A percentile compares a stretch with the other conserved stretches of the same genome.
Evolutionary conservation across 805 yeast species (phyloP).

Genomic region (Yarrowia sp.): DNA sequence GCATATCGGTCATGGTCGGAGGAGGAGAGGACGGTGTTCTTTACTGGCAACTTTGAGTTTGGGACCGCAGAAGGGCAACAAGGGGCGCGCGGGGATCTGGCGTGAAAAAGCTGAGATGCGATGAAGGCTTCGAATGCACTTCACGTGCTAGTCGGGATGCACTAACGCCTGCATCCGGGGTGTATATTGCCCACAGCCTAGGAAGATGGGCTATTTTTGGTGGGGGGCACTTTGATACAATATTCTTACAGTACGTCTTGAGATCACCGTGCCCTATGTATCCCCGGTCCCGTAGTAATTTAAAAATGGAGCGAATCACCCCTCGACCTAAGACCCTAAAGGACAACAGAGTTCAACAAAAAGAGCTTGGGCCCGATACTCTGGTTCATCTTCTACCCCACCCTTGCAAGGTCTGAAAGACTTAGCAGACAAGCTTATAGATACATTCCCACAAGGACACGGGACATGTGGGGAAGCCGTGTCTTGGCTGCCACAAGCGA

Average conservation of each 20-base stretch:
- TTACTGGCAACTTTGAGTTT: slow-evolving; percentile 2
- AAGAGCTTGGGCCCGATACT: neutral
- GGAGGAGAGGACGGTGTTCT: slow-evolving; percentile 6
- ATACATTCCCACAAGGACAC: neutral
- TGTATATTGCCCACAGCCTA: neutral
- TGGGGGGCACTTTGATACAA: no score
- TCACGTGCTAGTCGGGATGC: neutral
- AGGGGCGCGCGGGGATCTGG: slow-evolving; percentile 24
- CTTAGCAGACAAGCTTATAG: neutral
- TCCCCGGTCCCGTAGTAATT: neutral
- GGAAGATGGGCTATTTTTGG: no score
- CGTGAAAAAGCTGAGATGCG: slow-evolving; percentile 24
- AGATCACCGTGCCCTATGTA: neutral
- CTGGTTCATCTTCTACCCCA: neutral
- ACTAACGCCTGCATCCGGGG: neutral
- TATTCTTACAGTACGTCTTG: no score
- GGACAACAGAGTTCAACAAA: slow-evolving; percentile 15
- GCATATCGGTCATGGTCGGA: slow-evolving; percentile 24
- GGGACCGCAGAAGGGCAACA: slow-evolving; percentile 15
- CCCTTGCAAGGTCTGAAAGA: slow-evolving; percentile 1
- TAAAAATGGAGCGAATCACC: slow-evolving; percentile 18
- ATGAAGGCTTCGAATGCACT: slow-evolving; percentile 1
- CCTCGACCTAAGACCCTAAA: neutral
- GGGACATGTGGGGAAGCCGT: slow-evolving; percentile 4
- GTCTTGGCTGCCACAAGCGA: neutral